Conservation (phyloP, 2,329 filamentous ascomycete species). For the Aureobasidium vineae region DNA sequence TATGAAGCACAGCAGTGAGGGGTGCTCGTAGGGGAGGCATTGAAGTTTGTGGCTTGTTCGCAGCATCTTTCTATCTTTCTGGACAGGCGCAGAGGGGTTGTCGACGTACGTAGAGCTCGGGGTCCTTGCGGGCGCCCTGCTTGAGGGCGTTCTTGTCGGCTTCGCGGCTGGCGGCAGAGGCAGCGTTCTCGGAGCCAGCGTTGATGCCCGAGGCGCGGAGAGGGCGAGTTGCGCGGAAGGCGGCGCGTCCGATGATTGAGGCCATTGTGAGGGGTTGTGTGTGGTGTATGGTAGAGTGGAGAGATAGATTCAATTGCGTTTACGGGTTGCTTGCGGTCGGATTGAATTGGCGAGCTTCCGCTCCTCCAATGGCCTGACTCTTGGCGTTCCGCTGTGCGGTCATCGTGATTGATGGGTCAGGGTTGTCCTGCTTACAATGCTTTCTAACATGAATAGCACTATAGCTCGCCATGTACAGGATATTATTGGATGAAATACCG, state of each 20-base stretch:
- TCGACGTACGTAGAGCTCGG: conserved; percentile 67
- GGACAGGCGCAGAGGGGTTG: background rate
- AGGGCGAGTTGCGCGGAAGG: conserved; percentile 47
- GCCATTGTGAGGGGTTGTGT: conserved; percentile 44
- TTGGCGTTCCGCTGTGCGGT: conserved; percentile 1
- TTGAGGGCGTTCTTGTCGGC: conserved; percentile 52
- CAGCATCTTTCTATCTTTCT: background rate
- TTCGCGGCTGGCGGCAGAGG: conserved; percentile 44
- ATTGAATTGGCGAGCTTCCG: conserved; percentile 11
- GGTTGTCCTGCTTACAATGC: background rate
- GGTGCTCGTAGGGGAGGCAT: background rate
- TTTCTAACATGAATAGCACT: background rate
- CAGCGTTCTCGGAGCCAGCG: conserved; percentile 42
- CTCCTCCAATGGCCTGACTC: conserved; percentile 10
- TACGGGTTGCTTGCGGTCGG: conserved; percentile 1
- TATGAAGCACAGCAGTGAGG: background rate
- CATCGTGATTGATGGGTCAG: background rate
- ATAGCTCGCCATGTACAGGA: background rate
- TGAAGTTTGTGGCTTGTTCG: background rate
- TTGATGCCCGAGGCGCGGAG: conserved; percentile 45
- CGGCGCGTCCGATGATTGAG: conserved; percentile 47
- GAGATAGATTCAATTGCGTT: conserved; percentile 1
- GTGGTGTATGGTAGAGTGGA: conserved; percentile 22
- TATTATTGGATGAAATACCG: background rate
- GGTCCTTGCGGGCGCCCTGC: conserved; percentile 66